phyloP scores from a whole-genome alignment of 805 yeast genomes.

The Teunomyces pallodes region DNA sequence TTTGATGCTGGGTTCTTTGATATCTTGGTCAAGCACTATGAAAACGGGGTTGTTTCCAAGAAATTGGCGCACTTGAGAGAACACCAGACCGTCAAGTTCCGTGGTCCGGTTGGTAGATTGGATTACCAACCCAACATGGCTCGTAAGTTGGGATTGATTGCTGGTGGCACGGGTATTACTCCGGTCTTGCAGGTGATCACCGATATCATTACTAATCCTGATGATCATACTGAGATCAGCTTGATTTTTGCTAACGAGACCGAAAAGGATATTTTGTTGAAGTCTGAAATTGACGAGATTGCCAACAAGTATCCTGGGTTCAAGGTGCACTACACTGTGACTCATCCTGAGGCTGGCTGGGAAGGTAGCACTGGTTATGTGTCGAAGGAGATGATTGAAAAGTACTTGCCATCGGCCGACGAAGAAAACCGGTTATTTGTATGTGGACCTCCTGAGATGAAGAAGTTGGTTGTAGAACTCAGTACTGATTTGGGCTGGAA shows the following conservation, averaged over 20 bases:
- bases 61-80: slow-evolving; percentile 60
- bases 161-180: slow-evolving; percentile 89
- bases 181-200: slow-evolving; percentile 83
- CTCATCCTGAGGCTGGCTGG: slow-evolving; percentile 50
- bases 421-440: slow-evolving; percentile 56
- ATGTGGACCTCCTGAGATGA: slow-evolving; percentile 77
- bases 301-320: slow-evolving; percentile 61
- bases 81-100: slow-evolving; percentile 66
- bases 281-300: slow-evolving; percentile 70
- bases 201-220: slow-evolving; percentile 65
- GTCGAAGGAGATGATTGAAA: slow-evolving; percentile 53
- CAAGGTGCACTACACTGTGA: slow-evolving; percentile 56
- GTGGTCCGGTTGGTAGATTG: slow-evolving; percentile 80
- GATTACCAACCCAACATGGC: slow-evolving; percentile 57
- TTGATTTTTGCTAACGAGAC: slow-evolving; percentile 73
- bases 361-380: slow-evolving; percentile 58
- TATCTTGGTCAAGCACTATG: slow-evolving; percentile 71
- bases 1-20: slow-evolving; percentile 74
- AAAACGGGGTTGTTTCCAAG: slow-evolving; percentile 67
- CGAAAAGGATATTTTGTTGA: slow-evolving; percentile 71
- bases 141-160: slow-evolving; percentile 63
- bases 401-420: slow-evolving; percentile 51
- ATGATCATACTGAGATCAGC: slow-evolving; percentile 58
- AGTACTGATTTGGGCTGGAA: slow-evolving; percentile 65
- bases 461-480: slow-evolving; percentile 46